Evolutionary conservation across 306 rosid genomes (phyloP).

Genomic region (Boehmeria nivea): DNA sequence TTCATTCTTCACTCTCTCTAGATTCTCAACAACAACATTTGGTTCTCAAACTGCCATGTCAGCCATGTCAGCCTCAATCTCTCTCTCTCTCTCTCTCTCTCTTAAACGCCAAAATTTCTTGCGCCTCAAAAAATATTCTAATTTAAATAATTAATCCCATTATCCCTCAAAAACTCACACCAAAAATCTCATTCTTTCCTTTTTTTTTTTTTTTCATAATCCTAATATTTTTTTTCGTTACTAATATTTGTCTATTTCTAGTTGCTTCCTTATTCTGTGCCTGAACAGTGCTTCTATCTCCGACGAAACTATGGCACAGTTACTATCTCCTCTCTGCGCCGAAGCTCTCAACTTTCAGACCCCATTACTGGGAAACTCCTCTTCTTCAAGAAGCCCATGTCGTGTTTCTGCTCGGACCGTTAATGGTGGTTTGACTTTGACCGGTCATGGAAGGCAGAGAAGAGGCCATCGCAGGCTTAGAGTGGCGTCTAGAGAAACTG

Average conservation of each 20-base stretch:
- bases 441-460: conserved; percentile 32
- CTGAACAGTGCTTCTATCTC: no score
- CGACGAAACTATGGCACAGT: conserved; percentile 81
- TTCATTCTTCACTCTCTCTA: conserved; percentile 29
- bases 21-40: conserved; percentile 26
- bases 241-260: neutral
- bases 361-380: conserved; percentile 32
- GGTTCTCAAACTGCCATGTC: conserved; percentile 65
- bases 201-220: neutral
- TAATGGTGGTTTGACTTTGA: conserved; percentile 25
- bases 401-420: conserved; percentile 23
- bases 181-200: no score
- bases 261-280: conserved; percentile 8
- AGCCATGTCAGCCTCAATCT: conserved; percentile 46
- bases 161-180: conserved; percentile 18
- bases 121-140: conserved; percentile 36
- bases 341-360: conserved; percentile 56
- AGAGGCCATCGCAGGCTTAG: conserved; percentile 44
- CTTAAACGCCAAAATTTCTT: conserved; percentile 42
- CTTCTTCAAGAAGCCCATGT: conserved; percentile 42
- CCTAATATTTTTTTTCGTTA: neutral
- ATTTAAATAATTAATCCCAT: conserved; percentile 7
- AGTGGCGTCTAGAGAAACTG: conserved; percentile 50
- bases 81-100: no score
- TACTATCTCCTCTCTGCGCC: conserved; percentile 56